Evolutionary conservation across 441 rosid genomes (phyloP), one percentile per base, ranked within the genome.

Genomic region (Capsella rubella): DNA sequence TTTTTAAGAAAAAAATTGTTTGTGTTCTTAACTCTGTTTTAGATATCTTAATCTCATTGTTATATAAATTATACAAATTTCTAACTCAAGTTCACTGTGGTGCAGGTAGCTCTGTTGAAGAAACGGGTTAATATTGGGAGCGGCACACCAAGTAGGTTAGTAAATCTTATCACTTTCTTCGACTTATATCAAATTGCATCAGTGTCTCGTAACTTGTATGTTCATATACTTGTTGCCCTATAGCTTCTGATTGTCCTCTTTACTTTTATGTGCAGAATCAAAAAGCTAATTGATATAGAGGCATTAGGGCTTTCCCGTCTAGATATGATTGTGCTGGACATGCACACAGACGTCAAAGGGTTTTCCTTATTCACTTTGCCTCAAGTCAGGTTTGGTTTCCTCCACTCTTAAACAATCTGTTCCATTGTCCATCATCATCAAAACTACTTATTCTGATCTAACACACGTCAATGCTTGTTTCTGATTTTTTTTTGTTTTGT

Each of bases 121-220:
- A 82, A 79, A 43, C 91, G 96, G 42, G 97, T 86, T 11, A 93
- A 91, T 81, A 78, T 91, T 71, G 95, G 90, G 0, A 82, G 97
- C 9, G 98, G 98, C 56, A 93, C 97, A 57, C 98, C 97, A 54
- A 93, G 82, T 83, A 89, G 97, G 97, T 91, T 64, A 72, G 74
- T 55, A 34, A 60, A 29, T 43, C 15, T 49, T 9, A 57, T 67
- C 13, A 15, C 35, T 11, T 66, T 2, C 69, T 14, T 27, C n/a
- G 1, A 49, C 27, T 8, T 52, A 4, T 34, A 49, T 42, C 45
- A 34, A 4, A 18, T 11, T 0, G 0, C 5, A 5, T 37, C 2
- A 8, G 8, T 11, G 32, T 8, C 60, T 32, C 1, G 25, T 8
- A 4, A 8, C 54, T n/a, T 46, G 1, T 65, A 35, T 43, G 52